Base-by-base conservation (phyloP, 371 early-diverging fungal genomes). In the Lichtheimia hyalospora region DNA sequence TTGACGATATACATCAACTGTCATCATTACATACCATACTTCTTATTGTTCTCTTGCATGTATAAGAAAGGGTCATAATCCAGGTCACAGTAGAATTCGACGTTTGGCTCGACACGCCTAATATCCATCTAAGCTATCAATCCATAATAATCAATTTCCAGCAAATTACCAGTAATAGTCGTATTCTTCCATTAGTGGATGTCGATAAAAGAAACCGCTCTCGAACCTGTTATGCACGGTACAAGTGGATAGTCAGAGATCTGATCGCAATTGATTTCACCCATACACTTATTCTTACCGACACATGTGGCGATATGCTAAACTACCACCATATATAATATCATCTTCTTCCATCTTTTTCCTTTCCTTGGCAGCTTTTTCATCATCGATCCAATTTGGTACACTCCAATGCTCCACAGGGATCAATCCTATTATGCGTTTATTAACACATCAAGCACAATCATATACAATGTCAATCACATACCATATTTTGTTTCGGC, bases 261-360 rank as follows among this genome's bases (percentile, higher is more conserved):
- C 8, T n/a, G 46, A 46, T 20, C 46, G 49, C 28, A 52, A 49
- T 57, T 39, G 16, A 14, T 41, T 12, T 27, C 34, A 34, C 10
- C 8, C 46, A 46, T n/a, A 5, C 46, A 14, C 52, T 24, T 34
- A 44, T 3, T 25, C 52, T 54, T 64, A 85, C 69, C 92, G 77
- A 76, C 98, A 97, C 97, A 97, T 97, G 66, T 95, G 92, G 49
- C 94, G 85, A 70, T 97, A 97, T 6, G 92, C 87, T 60, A 89
- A 79, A 24, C 73, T 86, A 15, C 82, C 90, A 10, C 94, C 97
- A 72, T 97, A 96, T 28, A 92, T 86, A n/a, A 94, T 70, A 10
- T 78, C 75, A n/a, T 79, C 67, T 18, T 81, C 66, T 21, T 77
- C 73, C 89, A 94, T 86, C 50, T 72, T 61, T 27, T 79, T 66